Base-by-base conservation (phyloP, 257 asterid species). In the Osmanthus fragrans region DNA sequence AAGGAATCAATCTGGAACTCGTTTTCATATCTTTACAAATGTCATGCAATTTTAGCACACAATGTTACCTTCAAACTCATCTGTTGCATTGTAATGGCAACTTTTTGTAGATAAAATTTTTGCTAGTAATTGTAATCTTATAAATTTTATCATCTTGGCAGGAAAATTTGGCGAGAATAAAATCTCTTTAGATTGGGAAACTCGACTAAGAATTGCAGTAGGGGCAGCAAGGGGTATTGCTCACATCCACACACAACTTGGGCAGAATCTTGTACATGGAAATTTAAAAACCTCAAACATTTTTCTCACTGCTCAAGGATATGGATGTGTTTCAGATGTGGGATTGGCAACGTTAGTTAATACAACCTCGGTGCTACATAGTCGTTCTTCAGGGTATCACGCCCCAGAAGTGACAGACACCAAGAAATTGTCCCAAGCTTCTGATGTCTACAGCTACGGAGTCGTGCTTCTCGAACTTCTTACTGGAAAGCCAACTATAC, bases 171-270 rank as follows among this genome's bases (percentile, higher is more conserved):
- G 79, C 64, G 72, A 39, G 68, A 75, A 68, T 16, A 78, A 77
- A 32, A 9, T 60, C 19, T 73, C 82, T 12, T 49, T 77, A 18
- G 81, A 81, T 29, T 81, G 81, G 84, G 79, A 77, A 34, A 40
- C 82, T 37, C 75, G 84, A 15, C 54, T 72, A 36, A 49, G 79
- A 12, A 81, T 81, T 40, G 84, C 76, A 32, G 40, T 54, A 18
- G 84, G 84, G 60, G 78, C 80, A 60, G 82, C 82, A 40, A 74
- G 85, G 79, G 82, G 80, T 40, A 74, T 78, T 75, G 82, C 77
- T n/a, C 69, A 78, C 27, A 78, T 78, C 72, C 80, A 79, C 23
- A 12, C 73, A 37, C 73, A 60, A 16, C 13, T 33, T 23, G 72
- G 74, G 4, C 76, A 70, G 51, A 80, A 72, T 73, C 78, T 76